A percentile compares a stretch with the other conserved stretches of the same genome.
Conservation (phyloP, 1,139 yeast genomes). For the Williopsis jadinii region DNA sequence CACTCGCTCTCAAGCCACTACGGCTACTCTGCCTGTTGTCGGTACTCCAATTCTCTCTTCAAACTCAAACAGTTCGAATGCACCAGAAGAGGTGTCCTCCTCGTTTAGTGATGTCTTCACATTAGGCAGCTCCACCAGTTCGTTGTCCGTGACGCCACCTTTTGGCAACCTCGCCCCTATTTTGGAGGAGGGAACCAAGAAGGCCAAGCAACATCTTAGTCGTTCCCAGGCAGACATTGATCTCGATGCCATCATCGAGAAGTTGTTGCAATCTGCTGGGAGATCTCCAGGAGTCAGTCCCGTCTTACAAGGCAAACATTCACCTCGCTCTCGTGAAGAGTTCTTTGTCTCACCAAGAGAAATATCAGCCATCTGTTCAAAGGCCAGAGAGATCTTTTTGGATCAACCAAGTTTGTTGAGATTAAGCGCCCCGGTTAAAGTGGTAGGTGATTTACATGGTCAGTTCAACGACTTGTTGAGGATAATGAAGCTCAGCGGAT, state of each 20-base stretch:
- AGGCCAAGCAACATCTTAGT: not conserved
- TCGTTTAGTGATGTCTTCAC: constrained; percentile 24
- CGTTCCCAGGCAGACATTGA: constrained; percentile 27
- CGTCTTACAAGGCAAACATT: constrained; percentile 32
- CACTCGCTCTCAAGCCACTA: not conserved
- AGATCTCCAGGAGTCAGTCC: constrained; percentile 21
- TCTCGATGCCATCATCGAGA: constrained; percentile 49
- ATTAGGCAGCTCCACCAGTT: constrained; percentile 18
- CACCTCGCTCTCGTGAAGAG: constrained; percentile 23
- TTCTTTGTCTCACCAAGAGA: constrained; percentile 39
- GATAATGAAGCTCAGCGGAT: constrained; percentile 70
- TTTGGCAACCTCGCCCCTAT: constrained; percentile 17
- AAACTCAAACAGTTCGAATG: constrained; percentile 3
- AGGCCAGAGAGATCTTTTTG: constrained; percentile 62
- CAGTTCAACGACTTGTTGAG: constrained; percentile 72
- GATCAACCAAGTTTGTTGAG: constrained; percentile 72
- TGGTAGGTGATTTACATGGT: constrained; percentile 86
- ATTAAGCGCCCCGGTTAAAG: constrained; percentile 76
- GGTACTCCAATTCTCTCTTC: constrained; percentile 2
- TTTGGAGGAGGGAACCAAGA: constrained; percentile 16
- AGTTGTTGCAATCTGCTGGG: constrained; percentile 41
- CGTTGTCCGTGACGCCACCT: constrained; percentile 20
- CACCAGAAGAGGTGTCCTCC: constrained; percentile 17
- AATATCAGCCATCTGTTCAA: constrained; percentile 56
- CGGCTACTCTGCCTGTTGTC: constrained; percentile 2